These are phyloP conservation scores for Beauveria sp. DNA, from an alignment of 2,329 filamentous ascomycete genomes.

Conservation along the genomic window DNA sequence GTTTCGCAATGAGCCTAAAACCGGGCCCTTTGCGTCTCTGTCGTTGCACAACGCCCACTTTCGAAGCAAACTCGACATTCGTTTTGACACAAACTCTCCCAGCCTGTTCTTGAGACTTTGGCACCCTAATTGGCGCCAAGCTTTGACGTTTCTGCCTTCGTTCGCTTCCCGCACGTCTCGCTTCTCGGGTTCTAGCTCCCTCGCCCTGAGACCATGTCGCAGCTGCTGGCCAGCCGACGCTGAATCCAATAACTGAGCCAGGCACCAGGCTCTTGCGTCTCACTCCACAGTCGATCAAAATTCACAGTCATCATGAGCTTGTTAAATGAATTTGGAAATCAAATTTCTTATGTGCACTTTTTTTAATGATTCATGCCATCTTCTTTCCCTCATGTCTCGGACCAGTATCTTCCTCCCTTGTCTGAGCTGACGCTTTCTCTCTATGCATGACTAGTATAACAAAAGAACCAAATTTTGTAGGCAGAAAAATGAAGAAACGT, in stretches of 20 bases:
- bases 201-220: background rate
- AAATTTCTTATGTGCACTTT: background rate
- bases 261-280: background rate
- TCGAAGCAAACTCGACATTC: background rate
- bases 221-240: background rate
- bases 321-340: background rate
- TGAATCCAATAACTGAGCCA: background rate
- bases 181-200: background rate
- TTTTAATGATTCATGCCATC: background rate
- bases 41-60: too few relatives aligned
- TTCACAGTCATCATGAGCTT: background rate
- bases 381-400: background rate
- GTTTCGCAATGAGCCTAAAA: too few relatives aligned
- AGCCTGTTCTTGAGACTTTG: background rate
- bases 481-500: background rate
- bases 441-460: background rate
- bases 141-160: background rate
- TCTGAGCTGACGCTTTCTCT: slow-evolving; percentile 5
- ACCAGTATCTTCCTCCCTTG: background rate
- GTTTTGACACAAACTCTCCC: background rate
- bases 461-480: background rate
- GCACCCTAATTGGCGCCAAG: background rate
- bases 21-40: too few relatives aligned
- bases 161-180: background rate
- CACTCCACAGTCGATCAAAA: background rate